A percentile compares a stretch with the other conserved stretches of the same genome.
Evolutionary conservation across 768 basidiomycete genomes (phyloP).

Genomic region (Baorangia bicolor): DNA sequence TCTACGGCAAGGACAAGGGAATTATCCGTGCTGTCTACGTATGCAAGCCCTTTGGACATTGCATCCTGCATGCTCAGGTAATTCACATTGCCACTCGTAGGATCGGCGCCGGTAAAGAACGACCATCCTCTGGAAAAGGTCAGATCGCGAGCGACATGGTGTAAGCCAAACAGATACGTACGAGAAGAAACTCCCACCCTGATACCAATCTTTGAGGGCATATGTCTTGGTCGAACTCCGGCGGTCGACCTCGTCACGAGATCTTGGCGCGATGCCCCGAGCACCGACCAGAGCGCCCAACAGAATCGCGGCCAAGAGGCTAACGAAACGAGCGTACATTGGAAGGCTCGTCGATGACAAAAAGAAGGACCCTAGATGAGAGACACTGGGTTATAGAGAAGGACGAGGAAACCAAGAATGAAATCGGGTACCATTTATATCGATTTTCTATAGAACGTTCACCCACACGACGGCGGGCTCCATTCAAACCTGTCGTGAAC

Average conservation of each 20-base stretch:
- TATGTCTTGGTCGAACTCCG: slow-evolving; percentile 27
- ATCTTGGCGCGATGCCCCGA: slow-evolving; percentile 8
- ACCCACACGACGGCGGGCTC: not conserved
- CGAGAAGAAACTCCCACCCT: slow-evolving; percentile 56
- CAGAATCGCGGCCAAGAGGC: slow-evolving; percentile 27
- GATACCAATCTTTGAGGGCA: slow-evolving; percentile 34
- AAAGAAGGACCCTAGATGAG: not conserved
- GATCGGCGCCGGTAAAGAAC: slow-evolving; percentile 60
- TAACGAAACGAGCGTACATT: slow-evolving; percentile 25
- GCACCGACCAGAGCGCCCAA: slow-evolving; percentile 33
- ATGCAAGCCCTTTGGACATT: slow-evolving; percentile 50
- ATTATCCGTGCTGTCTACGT: slow-evolving; percentile 52
- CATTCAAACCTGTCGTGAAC: not conserved
- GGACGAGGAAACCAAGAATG: not conserved
- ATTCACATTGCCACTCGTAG: slow-evolving; percentile 68
- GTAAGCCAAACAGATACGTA: slow-evolving; percentile 27
- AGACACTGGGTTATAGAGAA: not conserved
- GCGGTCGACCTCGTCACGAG: slow-evolving; percentile 5
- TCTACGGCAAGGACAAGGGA: slow-evolving; percentile 63
- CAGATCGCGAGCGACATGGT: not conserved
- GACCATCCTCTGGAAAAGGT: slow-evolving; percentile 51
- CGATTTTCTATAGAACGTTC: not conserved
- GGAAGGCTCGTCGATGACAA: not conserved
- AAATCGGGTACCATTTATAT: slow-evolving; percentile 4
- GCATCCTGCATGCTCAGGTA: slow-evolving; percentile 53